Base-by-base conservation (phyloP, 164 flowering plant species). In the Chloranthus sessilifolius region DNA sequence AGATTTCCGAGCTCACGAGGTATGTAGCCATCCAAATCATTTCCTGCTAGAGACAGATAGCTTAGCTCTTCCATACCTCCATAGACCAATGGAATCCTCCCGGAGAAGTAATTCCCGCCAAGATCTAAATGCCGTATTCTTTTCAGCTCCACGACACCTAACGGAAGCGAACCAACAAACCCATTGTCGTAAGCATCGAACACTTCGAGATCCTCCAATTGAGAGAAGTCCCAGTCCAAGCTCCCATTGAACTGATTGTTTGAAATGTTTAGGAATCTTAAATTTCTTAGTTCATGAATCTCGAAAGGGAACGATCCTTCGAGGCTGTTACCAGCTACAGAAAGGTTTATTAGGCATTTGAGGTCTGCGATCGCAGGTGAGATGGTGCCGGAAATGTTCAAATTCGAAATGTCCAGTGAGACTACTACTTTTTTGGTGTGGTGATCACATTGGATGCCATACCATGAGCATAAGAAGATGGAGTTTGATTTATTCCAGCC, bases 21-120 rank as follows among this genome's bases (percentile, higher is more conserved):
- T 33, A 83, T 73, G 5, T 22, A 15, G 5, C 90, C 84, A 30
- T 51, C 52, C 55, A 83, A 53, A 25, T 76, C 78, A 54, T 80
- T 83, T 10, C 86, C 90, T 3, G 74, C 75, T 0, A 83, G 55
- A 0, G 72, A 63, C 3, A 83, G 70, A 46, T 53, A 76, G 16
- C 59, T 50, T 22, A 80, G 74, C 70, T 58, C 63, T 55, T 49
- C 37, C 55, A 76, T 36, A 7, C 45, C 55, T 43, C 81, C 90
- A 58, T 78, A 83, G 50, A 43, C 52, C 1, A 56, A 40, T 1
- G 82, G 84, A 12, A 83, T 83, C 3, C 26, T 48, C 1, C 90
- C 86, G 0, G 63, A 38, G 63, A 83, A 80, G 67, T 41, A 83
- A 47, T 83, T 80, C 48, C 90, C 90, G 11, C 82, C 83, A 28